Conservation (phyloP, 441 rosid genomes). For the Geranium incanum region DNA sequence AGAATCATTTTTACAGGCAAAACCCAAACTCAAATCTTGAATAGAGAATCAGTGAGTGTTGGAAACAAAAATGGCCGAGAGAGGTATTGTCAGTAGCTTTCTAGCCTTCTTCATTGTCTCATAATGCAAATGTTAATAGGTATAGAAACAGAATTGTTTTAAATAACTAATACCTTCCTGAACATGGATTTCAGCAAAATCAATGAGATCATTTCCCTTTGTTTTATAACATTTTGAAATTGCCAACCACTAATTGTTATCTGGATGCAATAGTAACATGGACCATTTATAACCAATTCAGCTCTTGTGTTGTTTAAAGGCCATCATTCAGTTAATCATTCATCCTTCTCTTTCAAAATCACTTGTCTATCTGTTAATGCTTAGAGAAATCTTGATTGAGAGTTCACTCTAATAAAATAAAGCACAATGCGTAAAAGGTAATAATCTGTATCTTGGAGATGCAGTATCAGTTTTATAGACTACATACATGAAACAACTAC, state of each 20-base stretch:
- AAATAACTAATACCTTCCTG: background rate
- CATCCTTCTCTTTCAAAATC: background rate
- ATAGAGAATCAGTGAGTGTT: background rate
- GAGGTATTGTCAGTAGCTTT: background rate
- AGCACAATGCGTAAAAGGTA: constrained; percentile 4
- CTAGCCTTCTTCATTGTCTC: background rate
- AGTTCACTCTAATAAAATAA: background rate
- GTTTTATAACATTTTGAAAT: background rate
- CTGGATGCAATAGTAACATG: background rate
- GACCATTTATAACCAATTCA: constrained; percentile 1
- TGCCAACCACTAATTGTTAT: constrained; percentile 1
- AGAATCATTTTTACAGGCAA: background rate
- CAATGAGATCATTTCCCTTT: background rate
- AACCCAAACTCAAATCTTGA: background rate
- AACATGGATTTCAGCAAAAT: background rate
- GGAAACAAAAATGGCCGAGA: background rate
- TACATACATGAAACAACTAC: background rate
- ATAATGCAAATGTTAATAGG: background rate
- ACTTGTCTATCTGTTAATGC: background rate
- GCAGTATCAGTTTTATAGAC: background rate
- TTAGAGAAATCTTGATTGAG: background rate
- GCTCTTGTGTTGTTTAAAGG: background rate
- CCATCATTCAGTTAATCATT: constrained; percentile 3
- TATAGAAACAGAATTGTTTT: background rate
- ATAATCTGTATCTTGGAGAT: background rate